Evolutionary conservation across 768 basidiomycete species (phyloP).

Genomic region (Termitomyces sp.): DNA sequence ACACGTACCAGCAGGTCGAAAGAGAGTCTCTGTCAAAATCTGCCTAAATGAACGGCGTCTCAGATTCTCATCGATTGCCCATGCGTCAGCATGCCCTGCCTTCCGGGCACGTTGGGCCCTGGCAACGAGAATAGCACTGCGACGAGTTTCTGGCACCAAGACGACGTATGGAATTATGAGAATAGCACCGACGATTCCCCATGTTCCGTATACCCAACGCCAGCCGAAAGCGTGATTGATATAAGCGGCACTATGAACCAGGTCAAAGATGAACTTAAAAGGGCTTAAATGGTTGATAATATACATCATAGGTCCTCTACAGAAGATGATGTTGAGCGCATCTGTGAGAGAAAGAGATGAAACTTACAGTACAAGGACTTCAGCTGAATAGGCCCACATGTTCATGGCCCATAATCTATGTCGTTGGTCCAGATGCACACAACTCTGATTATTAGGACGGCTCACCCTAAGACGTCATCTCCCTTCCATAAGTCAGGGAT

Average conservation of each 20-base stretch:
- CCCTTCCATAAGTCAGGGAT: constrained; percentile 18
- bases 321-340: background rate
- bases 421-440: background rate
- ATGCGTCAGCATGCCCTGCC: constrained; percentile 10
- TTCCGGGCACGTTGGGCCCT: constrained; percentile 13
- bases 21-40: constrained; percentile 14
- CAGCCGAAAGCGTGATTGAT: constrained; percentile 16
- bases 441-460: background rate
- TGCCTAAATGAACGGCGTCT: constrained; percentile 13
- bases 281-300: too few relatives aligned
- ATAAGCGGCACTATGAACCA: constrained; percentile 11
- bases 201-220: constrained; percentile 19
- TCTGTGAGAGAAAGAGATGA: background rate
- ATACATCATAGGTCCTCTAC: constrained; percentile 16
- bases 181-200: constrained; percentile 16
- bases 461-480: constrained; percentile 12
- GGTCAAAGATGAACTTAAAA: background rate
- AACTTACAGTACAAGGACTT: constrained; percentile 13
- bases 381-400: constrained; percentile 17
- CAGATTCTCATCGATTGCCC: constrained; percentile 15
- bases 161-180: constrained; percentile 14
- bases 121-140: constrained; percentile 15
- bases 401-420: constrained; percentile 19
- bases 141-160: constrained; percentile 17
- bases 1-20: constrained; percentile 17